Evolutionary conservation across 1,284 basidiomycete genomes (phyloP), one percentile per base, ranked within the genome.

Genomic region (Earliella scabrosa): DNA sequence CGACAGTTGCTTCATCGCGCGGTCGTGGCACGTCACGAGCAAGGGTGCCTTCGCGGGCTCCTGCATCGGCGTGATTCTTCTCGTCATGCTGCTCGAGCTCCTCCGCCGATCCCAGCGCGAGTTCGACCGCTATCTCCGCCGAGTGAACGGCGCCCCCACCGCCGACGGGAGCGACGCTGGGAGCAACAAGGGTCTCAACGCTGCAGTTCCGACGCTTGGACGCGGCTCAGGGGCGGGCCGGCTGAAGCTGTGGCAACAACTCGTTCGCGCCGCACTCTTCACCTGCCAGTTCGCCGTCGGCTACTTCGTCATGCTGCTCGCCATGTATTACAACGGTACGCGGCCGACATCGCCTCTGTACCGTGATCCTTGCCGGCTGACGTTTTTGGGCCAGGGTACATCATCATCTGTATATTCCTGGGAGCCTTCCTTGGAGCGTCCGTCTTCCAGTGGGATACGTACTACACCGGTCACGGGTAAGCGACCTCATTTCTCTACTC

Each of bases 251-350:
- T 50, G 41, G 46, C 53, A 54, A 34, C 46, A 54, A 11, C 40
- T 54, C 18, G 20, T 38, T 9, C 53, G 53, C 31, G 41, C 53
- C 5, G 38, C 26, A 2, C 46, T 54, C 13, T 54, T 45, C 46
- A 54, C 41, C 21, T 8, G 45, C 10, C 53, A 54, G 34, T 54
- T 54, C 34, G 53, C 53, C 11, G 46, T 49, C 35, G 53, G 46
- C 10, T 54, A 54, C 26, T 54, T 49, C 27, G 53, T 54, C 18
- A 54, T 54, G 53, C 35, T 54, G 20, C 53, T 54, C 20, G 53
- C 47, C 1, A 54, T 54, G 53, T 54, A 54, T 32, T 54, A 45
- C 53, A 54, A 54, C 35, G 53, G 53, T 49, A 20, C 4, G 53
- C 11, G 24, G n/a, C 21, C 10, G 6, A 10, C 13, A n/a, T n/a